These are phyloP conservation scores for Quercus agrifolia DNA, from an alignment of 306 rosid genomes.

Conservation along the genomic window DNA sequence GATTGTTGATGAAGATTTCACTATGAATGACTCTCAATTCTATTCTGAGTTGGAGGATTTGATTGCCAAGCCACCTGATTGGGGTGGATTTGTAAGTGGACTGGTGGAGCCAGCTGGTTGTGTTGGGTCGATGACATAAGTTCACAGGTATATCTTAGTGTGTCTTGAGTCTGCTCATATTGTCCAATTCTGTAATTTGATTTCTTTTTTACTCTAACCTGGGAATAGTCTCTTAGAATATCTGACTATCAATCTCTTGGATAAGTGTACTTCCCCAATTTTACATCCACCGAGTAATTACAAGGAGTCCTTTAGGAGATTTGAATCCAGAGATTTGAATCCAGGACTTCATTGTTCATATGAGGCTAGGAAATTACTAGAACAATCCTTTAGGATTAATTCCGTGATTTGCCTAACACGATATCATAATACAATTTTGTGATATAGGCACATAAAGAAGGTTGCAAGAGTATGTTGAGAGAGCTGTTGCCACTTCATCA, in stretches of 20 bases:
- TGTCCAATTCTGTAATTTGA: neutral
- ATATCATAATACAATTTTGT: neutral
- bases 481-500: neutral
- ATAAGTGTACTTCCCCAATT: too few species aligned
- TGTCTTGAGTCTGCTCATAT: neutral
- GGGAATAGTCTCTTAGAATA: too few species aligned
- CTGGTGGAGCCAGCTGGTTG: slow-evolving; percentile 57
- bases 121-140: slow-evolving; percentile 32
- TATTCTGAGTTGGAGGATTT: slow-evolving; percentile 78
- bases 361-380: too few species aligned
- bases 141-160: slow-evolving; percentile 18
- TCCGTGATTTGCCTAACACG: neutral
- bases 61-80: slow-evolving; percentile 61
- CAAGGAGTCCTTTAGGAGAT: too few species aligned
- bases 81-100: slow-evolving; percentile 53
- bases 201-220: too few species aligned
- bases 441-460: slow-evolving; percentile 18
- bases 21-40: slow-evolving; percentile 55
- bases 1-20: slow-evolving; percentile 44
- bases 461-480: slow-evolving; percentile 7
- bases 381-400: too few species aligned
- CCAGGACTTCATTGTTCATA: too few species aligned
- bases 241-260: too few species aligned
- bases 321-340: too few species aligned
- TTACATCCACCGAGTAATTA: too few species aligned